Conservation (phyloP, 306 rosid species). For the Alnus rubra region DNA sequence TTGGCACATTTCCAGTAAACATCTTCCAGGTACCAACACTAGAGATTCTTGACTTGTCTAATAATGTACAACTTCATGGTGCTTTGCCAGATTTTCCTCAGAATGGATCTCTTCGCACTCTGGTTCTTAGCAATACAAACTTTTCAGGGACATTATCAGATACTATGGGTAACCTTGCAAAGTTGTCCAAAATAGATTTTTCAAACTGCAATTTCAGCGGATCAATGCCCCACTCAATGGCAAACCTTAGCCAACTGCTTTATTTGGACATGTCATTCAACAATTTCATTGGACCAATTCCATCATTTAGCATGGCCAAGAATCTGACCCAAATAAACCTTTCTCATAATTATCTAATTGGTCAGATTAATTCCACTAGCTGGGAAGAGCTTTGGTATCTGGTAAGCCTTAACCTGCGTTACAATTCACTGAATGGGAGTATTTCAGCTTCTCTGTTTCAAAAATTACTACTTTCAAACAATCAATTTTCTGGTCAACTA, state of each 20-base stretch:
- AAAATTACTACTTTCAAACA: constrained; percentile 16
- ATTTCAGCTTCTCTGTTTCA: constrained; percentile 26
- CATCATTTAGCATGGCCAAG: constrained; percentile 37
- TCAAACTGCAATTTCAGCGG: constrained; percentile 34
- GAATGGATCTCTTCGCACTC: not conserved
- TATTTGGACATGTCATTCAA: constrained; percentile 35
- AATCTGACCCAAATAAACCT: constrained; percentile 29
- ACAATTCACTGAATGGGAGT: constrained; percentile 32
- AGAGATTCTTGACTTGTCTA: constrained; percentile 28
- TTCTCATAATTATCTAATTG: constrained; percentile 20
- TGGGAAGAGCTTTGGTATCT: constrained; percentile 29
- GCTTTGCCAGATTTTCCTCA: constrained; percentile 35
- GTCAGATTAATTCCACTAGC: constrained; percentile 3
- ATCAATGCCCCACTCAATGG: constrained; percentile 30
- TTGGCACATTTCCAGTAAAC: constrained; percentile 28
- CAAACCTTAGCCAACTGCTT: constrained; percentile 32
- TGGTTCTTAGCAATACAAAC: constrained; percentile 18
- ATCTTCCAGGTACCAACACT: constrained; percentile 37
- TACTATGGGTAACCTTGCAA: constrained; percentile 23
- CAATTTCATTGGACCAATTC: constrained; percentile 36
- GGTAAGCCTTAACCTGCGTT: not conserved
- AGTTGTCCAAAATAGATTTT: constrained; percentile 27
- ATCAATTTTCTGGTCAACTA: constrained; percentile 27
- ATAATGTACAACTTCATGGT: constrained; percentile 27
- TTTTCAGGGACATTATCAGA: constrained; percentile 34